These are phyloP conservation scores for Phoma herbarum DNA, from an alignment of 2,329 filamentous ascomycete genomes.

Conservation along the genomic window DNA sequence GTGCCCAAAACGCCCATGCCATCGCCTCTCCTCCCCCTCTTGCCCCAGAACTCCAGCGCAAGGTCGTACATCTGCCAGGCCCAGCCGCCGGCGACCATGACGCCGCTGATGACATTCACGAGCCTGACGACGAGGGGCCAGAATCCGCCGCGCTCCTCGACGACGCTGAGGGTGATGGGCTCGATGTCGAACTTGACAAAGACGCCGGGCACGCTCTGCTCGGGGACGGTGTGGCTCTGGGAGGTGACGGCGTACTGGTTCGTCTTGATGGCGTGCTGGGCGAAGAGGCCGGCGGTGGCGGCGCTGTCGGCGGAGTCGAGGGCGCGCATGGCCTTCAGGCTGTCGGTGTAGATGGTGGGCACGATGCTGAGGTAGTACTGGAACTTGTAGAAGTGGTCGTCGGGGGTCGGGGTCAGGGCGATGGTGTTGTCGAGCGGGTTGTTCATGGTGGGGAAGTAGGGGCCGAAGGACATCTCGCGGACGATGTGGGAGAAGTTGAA, in stretches of 20 bases:
- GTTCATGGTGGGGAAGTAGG: conserved; percentile 91
- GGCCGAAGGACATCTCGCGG: conserved; percentile 93
- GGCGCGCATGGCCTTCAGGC: conserved; percentile 58
- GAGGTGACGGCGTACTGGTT: conserved; percentile 99
- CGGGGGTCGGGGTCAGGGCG: conserved; percentile 80
- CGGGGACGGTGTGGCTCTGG: conserved; percentile 75
- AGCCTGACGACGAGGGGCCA: conserved; percentile 80
- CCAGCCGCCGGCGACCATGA: conserved; percentile 94
- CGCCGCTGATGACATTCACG: conserved; percentile 89
- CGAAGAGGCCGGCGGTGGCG: conserved; percentile 48
- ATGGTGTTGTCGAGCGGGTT: conserved; percentile 95
- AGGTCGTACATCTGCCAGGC: conserved; percentile 85
- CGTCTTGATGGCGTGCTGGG: conserved; percentile 74
- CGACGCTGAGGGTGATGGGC: conserved; percentile 86
- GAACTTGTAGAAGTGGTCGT: conserved; percentile 89
- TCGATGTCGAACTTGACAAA: conserved; percentile 99
- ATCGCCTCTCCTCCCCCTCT: conserved; percentile 49
- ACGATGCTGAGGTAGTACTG: conserved; percentile 98
- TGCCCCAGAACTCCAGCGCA: conserved; percentile 63
- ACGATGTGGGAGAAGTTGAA: conserved; percentile 99
- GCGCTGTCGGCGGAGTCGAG: conserved; percentile 49
- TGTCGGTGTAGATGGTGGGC: conserved; percentile 83
- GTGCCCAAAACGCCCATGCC: conserved; percentile 59
- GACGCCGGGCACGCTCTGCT: conserved; percentile 80
- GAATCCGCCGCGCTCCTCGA: conserved; percentile 80